Base-by-base conservation (phyloP, 176 grass and related monocot genomes). In the Oryza australiensis region DNA sequence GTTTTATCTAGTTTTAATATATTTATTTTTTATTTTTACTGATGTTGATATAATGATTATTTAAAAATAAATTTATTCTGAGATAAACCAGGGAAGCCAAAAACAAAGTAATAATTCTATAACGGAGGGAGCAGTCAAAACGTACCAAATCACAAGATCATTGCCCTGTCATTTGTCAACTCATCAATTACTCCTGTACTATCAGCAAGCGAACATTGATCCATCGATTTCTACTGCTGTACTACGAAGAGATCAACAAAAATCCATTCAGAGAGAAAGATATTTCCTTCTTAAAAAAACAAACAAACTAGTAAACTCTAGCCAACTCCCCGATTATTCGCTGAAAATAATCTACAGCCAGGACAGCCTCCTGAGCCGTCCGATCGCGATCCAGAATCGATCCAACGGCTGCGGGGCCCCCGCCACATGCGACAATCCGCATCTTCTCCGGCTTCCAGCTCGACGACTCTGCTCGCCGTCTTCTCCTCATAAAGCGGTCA, bases 401-500 rank as follows among this genome's bases (percentile, higher is more conserved):
- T 89, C 77, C 14, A 68, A 85, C 87, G 82, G 87, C 65, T 73
- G 14, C n/a, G 3, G 72, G 71, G 49, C 30, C 76, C 33, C 42
- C 23, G 2, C 37, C 69, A 60, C 81, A 69, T 49, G 86, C 75
- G 80, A 33, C 67, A 57, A 41, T 49, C 67, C 40, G 57, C 87
- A 85, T 89, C 82, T 89, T 68, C 77, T 57, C 70, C 29, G 13
- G 66, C 29, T n/a, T 43, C 41, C 41, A 9, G 6, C 85, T 60
- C 29, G 64, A 62, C 74, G 64, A 45, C 64, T 33, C 26, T 43
- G 66, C 74, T 55, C 43, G 64, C 29, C 26, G 42, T 30, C 74
- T 55, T 34, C 70, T 30, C 66, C 37, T 57, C 76, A 76, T 85
- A 81, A 85, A 89, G 87, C 53, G 77, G 72, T 85, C 87, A 43